Conservation (phyloP, 495 filamentous ascomycete species). For the Lasiosphaeriaceae sp. region DNA sequence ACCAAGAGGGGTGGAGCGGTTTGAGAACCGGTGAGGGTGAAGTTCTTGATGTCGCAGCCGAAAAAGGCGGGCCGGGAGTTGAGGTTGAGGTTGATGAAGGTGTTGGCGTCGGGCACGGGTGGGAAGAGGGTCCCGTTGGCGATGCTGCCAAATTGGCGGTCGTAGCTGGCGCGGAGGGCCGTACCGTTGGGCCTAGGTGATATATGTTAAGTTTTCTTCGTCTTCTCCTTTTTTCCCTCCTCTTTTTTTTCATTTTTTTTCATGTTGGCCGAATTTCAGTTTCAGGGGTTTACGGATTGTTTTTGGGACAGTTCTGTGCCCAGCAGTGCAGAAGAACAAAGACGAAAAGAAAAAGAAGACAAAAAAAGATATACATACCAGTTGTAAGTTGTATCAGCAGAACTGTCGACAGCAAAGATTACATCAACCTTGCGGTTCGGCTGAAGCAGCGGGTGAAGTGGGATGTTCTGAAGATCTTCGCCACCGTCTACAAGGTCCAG, state of each 20-base stretch:
- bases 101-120: conserved; percentile 72
- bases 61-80: conserved; percentile 91
- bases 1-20: conserved; percentile 66
- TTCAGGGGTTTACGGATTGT: too few species aligned
- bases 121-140: conserved; percentile 84
- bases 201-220: background rate
- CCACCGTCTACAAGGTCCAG: conserved; percentile 87
- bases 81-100: conserved; percentile 80
- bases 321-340: too few species aligned
- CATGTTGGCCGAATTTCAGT: too few species aligned
- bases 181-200: conserved; percentile 67
- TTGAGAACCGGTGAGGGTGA: conserved; percentile 39
- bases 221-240: too few species aligned
- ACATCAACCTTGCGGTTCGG: conserved; percentile 76
- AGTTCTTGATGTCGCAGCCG: conserved; percentile 75
- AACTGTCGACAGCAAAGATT: conserved; percentile 86
- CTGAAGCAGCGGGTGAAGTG: conserved; percentile 81
- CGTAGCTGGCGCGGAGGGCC: conserved; percentile 75
- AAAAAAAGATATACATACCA: conserved; percentile 44
- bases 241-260: too few species aligned
- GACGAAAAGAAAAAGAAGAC: background rate
- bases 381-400: conserved; percentile 67
- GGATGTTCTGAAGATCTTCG: conserved; percentile 82
- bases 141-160: conserved; percentile 58
- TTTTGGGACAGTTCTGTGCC: too few species aligned